These are phyloP conservation scores for Diospyros kaki DNA, from an alignment of 148 eudicot species.

Conservation along the genomic window DNA sequence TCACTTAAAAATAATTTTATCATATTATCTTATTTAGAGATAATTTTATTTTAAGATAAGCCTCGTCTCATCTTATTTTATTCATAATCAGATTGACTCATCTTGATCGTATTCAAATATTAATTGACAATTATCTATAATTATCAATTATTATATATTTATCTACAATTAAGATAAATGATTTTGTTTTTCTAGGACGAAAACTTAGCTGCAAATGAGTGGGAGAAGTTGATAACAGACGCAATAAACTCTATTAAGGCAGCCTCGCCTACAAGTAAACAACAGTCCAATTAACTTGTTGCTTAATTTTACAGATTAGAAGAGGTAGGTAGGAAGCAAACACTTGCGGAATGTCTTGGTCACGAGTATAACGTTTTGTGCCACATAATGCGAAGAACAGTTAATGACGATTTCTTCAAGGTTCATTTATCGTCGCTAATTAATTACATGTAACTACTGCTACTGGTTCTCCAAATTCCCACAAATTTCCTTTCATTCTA, in stretches of 20 bases:
- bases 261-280: constrained; percentile 25
- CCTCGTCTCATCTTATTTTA: no score
- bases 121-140: no score
- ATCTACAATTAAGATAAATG: no score
- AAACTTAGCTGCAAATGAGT: constrained; percentile 3
- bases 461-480: neutral
- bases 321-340: constrained; percentile 19
- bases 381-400: constrained; percentile 12
- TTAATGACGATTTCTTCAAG: constrained; percentile 21
- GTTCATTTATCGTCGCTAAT: neutral
- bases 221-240: constrained; percentile 17
- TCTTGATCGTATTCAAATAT: no score
- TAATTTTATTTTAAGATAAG: no score
- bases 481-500: neutral
- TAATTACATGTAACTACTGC: no score
- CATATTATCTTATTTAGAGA: no score
- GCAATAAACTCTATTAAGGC: constrained; percentile 15
- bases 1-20: no score
- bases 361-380: constrained; percentile 16
- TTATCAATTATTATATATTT: no score
- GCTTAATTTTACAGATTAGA: constrained; percentile 17
- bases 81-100: no score
- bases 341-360: constrained; percentile 21
- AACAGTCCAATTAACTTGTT: no score
- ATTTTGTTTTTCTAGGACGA: neutral